Conservation (phyloP, 2,329 filamentous ascomycete species). For the Microsporum ferrugineum region DNA sequence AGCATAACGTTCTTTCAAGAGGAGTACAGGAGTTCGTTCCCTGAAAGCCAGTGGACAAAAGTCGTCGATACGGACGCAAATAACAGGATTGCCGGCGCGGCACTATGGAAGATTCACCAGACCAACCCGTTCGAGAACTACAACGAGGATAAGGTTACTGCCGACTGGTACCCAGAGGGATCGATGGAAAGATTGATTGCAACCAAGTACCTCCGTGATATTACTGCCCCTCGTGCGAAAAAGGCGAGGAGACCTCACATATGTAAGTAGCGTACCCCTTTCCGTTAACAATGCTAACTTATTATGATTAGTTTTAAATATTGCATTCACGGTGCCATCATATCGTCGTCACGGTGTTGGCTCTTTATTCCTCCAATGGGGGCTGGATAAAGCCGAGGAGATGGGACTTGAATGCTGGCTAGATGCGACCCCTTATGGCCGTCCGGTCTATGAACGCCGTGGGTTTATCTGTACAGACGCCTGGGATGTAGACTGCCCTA, state of each 20-base stretch:
- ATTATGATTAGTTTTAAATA: conserved; percentile 15
- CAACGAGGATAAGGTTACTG: conserved; percentile 6
- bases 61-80: conserved; percentile 22
- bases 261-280: conserved; percentile 11
- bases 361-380: conserved; percentile 20
- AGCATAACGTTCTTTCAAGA: conserved; percentile 15
- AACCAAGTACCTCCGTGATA: conserved; percentile 14
- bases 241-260: conserved; percentile 17
- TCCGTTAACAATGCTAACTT: not conserved
- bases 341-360: conserved; percentile 20
- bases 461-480: conserved; percentile 11
- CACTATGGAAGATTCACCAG: conserved; percentile 23
- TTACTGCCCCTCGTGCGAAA: conserved; percentile 12
- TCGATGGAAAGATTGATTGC: conserved; percentile 15
- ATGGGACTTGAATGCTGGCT: conserved; percentile 19
- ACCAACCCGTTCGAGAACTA: conserved; percentile 21
- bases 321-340: conserved; percentile 19
- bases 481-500: conserved; percentile 4
- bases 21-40: conserved; percentile 19
- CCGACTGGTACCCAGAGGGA: conserved; percentile 26
- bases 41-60: conserved; percentile 23
- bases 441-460: conserved; percentile 13
- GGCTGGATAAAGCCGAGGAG: conserved; percentile 18
- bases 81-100: conserved; percentile 20
- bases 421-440: conserved; percentile 16